These are phyloP conservation scores for Pseudogymnoascus sp. DNA, from an alignment of 2,329 filamentous ascomycete genomes.

Conservation along the genomic window DNA sequence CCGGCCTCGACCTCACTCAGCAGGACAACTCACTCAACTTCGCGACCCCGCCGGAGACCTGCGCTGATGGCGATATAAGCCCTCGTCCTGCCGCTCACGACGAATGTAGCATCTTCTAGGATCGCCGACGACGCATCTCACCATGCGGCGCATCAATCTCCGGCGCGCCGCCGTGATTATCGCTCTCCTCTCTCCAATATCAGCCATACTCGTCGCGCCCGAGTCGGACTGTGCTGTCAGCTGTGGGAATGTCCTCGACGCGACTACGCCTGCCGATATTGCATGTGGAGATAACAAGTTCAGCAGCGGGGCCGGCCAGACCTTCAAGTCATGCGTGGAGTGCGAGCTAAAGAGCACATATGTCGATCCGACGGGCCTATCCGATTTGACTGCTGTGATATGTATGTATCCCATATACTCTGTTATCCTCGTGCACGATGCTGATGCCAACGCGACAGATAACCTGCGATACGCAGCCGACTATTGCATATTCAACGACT, in stretches of 20 bases:
- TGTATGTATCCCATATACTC: constrained; percentile 19
- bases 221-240: constrained; percentile 23
- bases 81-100: background rate
- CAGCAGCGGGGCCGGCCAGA: constrained; percentile 14
- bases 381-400: constrained; percentile 24
- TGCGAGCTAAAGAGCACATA: constrained; percentile 25
- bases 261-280: constrained; percentile 20
- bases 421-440: background rate
- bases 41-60: background rate
- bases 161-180: background rate
- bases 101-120: constrained; percentile 5
- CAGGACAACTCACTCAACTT: background rate
- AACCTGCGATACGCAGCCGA: constrained; percentile 24
- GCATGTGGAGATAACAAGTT: constrained; percentile 13
- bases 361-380: constrained; percentile 15
- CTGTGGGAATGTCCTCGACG: constrained; percentile 24
- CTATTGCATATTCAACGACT: constrained; percentile 21
- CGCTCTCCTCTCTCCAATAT: background rate
- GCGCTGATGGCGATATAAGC: background rate
- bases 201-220: constrained; percentile 6
- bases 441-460: constrained; percentile 15
- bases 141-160: constrained; percentile 7
- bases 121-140: constrained; percentile 1
- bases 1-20: background rate
- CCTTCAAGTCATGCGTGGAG: constrained; percentile 22